Evolutionary conservation across 2,329 filamentous ascomycete species (phyloP).

Genomic region (Ceratocystis eucalypticola): DNA sequence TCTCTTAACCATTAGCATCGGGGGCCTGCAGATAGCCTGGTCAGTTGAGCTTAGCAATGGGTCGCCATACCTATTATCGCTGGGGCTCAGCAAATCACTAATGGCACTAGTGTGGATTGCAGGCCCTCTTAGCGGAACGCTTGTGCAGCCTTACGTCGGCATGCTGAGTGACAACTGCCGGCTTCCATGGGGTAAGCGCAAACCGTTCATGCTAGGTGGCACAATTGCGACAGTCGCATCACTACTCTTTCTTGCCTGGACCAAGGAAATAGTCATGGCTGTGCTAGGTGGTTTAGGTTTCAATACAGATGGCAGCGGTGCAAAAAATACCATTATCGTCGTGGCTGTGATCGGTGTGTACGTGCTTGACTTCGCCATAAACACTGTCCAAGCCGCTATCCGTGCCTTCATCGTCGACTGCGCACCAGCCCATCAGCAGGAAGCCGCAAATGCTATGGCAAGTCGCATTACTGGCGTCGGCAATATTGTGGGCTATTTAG

Average conservation of each 20-base stretch:
- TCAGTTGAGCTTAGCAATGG: conserved; percentile 89
- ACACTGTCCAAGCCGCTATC: conserved; percentile 88
- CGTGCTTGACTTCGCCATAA: conserved; percentile 85
- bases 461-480: conserved; percentile 74
- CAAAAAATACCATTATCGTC: conserved; percentile 55
- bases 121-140: conserved; percentile 60
- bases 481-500: conserved; percentile 81
- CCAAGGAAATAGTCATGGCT: conserved; percentile 55
- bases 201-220: conserved; percentile 68
- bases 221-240: conserved; percentile 52
- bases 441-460: conserved; percentile 87
- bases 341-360: conserved; percentile 80
- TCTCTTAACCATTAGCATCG: conserved; percentile 72
- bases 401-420: conserved; percentile 90
- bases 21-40: conserved; percentile 88
- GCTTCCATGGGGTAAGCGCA: conserved; percentile 60
- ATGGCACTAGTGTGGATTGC: conserved; percentile 75
- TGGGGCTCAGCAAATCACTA: conserved; percentile 69
- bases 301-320: conserved; percentile 47
- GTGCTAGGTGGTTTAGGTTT: conserved; percentile 58
- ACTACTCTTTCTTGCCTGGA: conserved; percentile 60
- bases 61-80: conserved; percentile 67
- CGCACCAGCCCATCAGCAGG: conserved; percentile 83
- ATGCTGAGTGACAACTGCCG: conserved; percentile 70
- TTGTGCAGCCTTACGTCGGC: conserved; percentile 73